Base-by-base conservation (phyloP, 1,139 yeast species). In the Debaryomyces singareniensis region DNA sequence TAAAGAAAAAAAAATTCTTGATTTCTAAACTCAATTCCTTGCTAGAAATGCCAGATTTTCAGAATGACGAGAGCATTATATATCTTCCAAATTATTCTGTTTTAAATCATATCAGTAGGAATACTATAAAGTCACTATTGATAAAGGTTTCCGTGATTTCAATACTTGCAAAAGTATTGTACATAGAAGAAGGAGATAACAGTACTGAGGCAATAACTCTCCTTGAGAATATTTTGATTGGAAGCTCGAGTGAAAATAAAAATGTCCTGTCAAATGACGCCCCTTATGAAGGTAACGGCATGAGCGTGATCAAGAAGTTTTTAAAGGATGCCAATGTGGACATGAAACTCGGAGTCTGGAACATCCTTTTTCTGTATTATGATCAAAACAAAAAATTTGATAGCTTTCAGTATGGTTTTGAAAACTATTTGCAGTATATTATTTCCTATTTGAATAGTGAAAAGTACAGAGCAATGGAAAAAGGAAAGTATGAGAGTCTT, bases 341-440 rank as follows among this genome's bases (percentile, higher is more conserved):
- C 23, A 69, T 87, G 53, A 75, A 72, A 33, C 58, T 86, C 23
- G 77, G 77, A 34, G 58, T 91, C 3, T 89, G 97, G 96, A 73
- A 75, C 27, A 66, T 84, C 15, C 58, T 91, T 12, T 66, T 85
- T 25, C 75, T 72, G 38, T 73, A 73, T 33, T 86, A 84, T 43
- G 55, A 63, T 5, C 60, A 56, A 9, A 51, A 58, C 4, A 53
- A 63, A 0, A 61, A 73, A 27, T 35, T 60, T 10, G 43, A 42
- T 1, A 61, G 66, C 24, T 63, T 75, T 24, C 65, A 73, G 33
- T 46, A 50, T n/a, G 86, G 86, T 0, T 73, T 80, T 43, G 71
- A 73, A 31, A 52, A 62, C 24, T 72, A 75, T 18, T 32, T 66
- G 16, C 42, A 51, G 7, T 42, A 58, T 5, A 38, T 71, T 11